A percentile compares a stretch with the other conserved stretches of the same genome.
phyloP scores from a whole-genome alignment of 2,329 filamentous ascomycete genomes.

The Penicillium nordicum region DNA sequence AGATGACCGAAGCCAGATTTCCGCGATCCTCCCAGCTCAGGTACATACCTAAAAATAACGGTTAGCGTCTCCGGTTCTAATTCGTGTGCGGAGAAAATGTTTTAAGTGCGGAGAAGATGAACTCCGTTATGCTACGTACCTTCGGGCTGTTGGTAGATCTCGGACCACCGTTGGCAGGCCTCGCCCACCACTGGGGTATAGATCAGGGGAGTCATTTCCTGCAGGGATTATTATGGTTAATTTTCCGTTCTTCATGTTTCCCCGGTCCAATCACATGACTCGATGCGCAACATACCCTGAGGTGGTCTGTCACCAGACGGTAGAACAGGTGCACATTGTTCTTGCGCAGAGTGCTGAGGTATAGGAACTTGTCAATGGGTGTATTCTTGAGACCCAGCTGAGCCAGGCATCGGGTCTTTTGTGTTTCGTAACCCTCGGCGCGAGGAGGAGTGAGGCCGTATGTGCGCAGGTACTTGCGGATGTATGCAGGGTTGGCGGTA shows the following conservation, averaged over 20 bases:
- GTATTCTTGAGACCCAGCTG: slow-evolving; percentile 48
- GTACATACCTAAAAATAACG: slow-evolving; percentile 62
- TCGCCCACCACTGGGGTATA: slow-evolving; percentile 68
- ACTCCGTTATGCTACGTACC: slow-evolving; percentile 46
- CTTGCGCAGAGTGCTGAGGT: slow-evolving; percentile 49
- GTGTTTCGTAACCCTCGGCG: slow-evolving; percentile 48
- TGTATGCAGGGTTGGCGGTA: slow-evolving; percentile 49
- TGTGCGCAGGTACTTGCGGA: slow-evolving; percentile 51
- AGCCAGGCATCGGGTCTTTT: slow-evolving; percentile 49
- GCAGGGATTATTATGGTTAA: slow-evolving; percentile 17
- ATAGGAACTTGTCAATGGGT: slow-evolving; percentile 50
- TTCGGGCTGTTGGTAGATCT: slow-evolving; percentile 92
- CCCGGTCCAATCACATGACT: slow-evolving; percentile 8
- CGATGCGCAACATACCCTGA: slow-evolving; percentile 35
- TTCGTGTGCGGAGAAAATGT: slow-evolving; percentile 14
- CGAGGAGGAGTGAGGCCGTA: slow-evolving; percentile 51
- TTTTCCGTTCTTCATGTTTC: slow-evolving; percentile 2
- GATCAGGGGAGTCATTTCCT: slow-evolving; percentile 50
- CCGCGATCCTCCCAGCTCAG: slow-evolving; percentile 93
- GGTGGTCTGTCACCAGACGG: slow-evolving; percentile 48
- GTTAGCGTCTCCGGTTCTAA: slow-evolving; percentile 26
- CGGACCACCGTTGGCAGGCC: slow-evolving; percentile 93
- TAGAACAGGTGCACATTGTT: slow-evolving; percentile 54
- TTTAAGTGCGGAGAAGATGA: background rate
- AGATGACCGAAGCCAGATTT: slow-evolving; percentile 80